phyloP scores from a whole-genome alignment of 2,329 filamentous ascomycete genomes.

The Exophiala viscosa region DNA sequence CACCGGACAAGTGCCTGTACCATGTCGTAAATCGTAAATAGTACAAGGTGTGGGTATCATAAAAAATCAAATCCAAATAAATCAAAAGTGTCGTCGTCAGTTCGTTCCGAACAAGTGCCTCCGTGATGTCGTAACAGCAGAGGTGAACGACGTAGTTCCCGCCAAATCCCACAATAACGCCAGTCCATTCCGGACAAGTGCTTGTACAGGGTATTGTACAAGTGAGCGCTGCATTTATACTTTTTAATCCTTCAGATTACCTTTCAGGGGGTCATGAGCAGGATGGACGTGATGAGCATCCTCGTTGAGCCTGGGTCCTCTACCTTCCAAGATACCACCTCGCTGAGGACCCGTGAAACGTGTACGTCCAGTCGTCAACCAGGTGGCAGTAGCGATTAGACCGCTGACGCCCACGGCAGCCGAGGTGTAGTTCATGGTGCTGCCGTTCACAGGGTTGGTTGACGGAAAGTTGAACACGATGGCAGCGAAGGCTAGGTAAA shows the following conservation, averaged over 20 bases:
- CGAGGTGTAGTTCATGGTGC: slow-evolving; percentile 35
- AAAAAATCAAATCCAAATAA: slow-evolving; percentile 1
- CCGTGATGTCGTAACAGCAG: background rate
- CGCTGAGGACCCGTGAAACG: slow-evolving; percentile 8
- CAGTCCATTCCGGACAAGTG: slow-evolving; percentile 16
- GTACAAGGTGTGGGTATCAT: slow-evolving; percentile 15
- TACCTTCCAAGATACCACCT: slow-evolving; percentile 9
- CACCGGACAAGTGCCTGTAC: slow-evolving; percentile 13
- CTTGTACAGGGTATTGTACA: slow-evolving; percentile 10
- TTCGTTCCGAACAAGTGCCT: slow-evolving; percentile 13
- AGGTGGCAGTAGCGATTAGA: slow-evolving; percentile 38
- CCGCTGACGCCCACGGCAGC: slow-evolving; percentile 55
- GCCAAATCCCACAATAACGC: slow-evolving; percentile 5
- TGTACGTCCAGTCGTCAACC: slow-evolving; percentile 10
- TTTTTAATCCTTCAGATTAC: background rate
- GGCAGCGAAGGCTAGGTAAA: too few species aligned
- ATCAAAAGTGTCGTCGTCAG: slow-evolving; percentile 6
- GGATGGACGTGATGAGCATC: slow-evolving; percentile 5
- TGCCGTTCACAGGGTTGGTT: too few species aligned
- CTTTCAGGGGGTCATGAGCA: background rate
- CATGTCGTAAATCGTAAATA: slow-evolving; percentile 9
- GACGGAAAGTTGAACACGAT: too few species aligned
- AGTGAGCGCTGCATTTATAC: slow-evolving; percentile 4
- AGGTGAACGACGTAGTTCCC: slow-evolving; percentile 8
- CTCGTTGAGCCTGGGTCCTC: slow-evolving; percentile 1